phyloP scores from a whole-genome alignment of 371 early-diverging fungal species.

The Haplosporangium sp. region DNA sequence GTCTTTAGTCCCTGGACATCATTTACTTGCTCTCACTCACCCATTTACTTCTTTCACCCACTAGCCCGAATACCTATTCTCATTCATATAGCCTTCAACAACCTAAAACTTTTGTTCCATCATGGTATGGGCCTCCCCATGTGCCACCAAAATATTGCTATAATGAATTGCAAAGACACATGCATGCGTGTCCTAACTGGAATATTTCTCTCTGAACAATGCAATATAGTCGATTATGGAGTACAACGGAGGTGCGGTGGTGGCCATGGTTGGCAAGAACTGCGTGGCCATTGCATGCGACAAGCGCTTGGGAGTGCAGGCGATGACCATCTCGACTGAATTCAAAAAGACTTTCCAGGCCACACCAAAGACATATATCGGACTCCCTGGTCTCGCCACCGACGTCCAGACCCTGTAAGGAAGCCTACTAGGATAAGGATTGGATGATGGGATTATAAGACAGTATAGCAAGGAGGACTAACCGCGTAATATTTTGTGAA shows the following conservation, averaged over 20 bases:
- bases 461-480: too few relatives aligned
- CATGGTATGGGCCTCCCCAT: constrained; percentile 9
- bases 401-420: constrained; percentile 96
- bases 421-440: neutral
- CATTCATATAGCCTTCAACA: neutral
- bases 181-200: neutral
- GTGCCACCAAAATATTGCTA: neutral
- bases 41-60: neutral
- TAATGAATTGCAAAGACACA: neutral
- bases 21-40: neutral
- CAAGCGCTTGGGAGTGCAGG: constrained; percentile 92
- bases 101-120: neutral
- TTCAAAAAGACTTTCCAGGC: constrained; percentile 95
- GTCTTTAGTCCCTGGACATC: neutral
- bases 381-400: constrained; percentile 96
- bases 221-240: constrained; percentile 78
- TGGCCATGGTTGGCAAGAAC: constrained; percentile 99
- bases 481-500: too few relatives aligned
- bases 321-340: constrained; percentile 93
- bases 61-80: neutral
- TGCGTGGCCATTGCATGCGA: constrained; percentile 99
- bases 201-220: neutral
- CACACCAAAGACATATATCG: constrained; percentile 89
- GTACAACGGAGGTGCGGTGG: constrained; percentile 95
- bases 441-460: neutral